These are phyloP conservation scores for Perkinsus olseni DNA, from an alignment of 169 alveolate genomes.

Conservation along the genomic window DNA sequence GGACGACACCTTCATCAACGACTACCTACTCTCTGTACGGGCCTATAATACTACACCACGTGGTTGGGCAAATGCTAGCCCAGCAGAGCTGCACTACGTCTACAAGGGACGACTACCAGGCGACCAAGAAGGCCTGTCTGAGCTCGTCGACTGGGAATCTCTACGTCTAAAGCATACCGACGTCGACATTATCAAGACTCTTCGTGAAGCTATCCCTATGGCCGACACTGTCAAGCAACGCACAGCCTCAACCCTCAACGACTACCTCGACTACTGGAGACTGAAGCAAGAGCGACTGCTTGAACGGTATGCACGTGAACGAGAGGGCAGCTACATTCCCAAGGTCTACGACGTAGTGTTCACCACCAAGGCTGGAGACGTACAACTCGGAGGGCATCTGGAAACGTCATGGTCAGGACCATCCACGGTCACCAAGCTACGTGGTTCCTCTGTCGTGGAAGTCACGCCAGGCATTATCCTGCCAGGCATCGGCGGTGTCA, in stretches of 20 bases:
- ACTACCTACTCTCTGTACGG: neutral
- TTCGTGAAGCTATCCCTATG: neutral
- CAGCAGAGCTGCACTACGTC: neutral
- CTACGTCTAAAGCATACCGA: neutral
- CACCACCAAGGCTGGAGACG: neutral
- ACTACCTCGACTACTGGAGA: neutral
- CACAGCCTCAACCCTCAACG: neutral
- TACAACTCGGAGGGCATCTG: neutral
- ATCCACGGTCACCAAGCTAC: neutral
- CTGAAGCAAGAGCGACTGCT: neutral
- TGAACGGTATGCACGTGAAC: neutral
- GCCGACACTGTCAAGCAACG: neutral
- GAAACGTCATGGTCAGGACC: neutral
- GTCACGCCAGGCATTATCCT: neutral
- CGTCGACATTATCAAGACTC: neutral
- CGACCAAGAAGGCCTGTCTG: neutral
- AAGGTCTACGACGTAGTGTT: neutral
- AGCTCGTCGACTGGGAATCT: neutral
- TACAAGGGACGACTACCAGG: neutral
- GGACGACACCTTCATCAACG: neutral
- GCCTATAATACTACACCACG: neutral
- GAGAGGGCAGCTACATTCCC: neutral
- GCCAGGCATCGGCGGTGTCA: neutral
- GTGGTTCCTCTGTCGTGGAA: neutral
- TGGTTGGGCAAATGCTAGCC: neutral